Conservation (phyloP, 163 green algal genomes). For the Coccomyxa subellipsoidea region DNA sequence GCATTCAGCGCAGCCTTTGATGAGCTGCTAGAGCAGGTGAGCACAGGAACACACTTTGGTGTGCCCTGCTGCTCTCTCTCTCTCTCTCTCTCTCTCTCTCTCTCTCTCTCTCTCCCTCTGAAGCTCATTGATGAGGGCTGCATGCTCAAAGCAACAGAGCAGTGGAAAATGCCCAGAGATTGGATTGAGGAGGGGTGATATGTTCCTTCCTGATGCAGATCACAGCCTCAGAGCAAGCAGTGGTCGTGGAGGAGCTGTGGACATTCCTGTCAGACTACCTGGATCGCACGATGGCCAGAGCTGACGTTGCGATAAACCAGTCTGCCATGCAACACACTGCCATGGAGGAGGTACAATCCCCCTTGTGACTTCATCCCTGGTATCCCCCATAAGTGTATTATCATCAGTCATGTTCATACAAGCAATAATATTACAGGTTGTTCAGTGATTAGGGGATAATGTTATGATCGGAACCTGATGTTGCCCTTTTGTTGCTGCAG, state of each 20-base stretch:
- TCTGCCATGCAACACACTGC: background rate
- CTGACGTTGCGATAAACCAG: background rate
- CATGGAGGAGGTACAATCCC: background rate
- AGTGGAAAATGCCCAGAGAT: background rate
- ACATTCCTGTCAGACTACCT: background rate
- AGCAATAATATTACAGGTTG: too few species aligned
- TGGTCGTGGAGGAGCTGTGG: constrained; percentile 1
- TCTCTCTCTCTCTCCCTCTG: background rate
- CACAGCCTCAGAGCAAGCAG: background rate
- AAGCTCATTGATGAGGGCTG: background rate
- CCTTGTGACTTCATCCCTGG: background rate
- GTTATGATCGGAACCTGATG: background rate
- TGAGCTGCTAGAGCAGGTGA: background rate
- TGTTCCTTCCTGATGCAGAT: background rate
- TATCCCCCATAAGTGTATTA: background rate
- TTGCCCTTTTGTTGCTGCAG: background rate
- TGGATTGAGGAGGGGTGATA: background rate
- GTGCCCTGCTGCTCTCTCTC: background rate
- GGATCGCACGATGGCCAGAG: background rate
- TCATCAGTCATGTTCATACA: too few species aligned
- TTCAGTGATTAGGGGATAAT: too few species aligned
- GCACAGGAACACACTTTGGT: too few species aligned
- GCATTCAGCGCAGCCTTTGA: background rate
- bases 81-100: background rate
- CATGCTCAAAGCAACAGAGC: background rate